Percentiles rank a stretch among this genome's conserved stretches.
Conservation (phyloP, 2,329 filamentous ascomycete species). For the Talaromyces sp. region DNA sequence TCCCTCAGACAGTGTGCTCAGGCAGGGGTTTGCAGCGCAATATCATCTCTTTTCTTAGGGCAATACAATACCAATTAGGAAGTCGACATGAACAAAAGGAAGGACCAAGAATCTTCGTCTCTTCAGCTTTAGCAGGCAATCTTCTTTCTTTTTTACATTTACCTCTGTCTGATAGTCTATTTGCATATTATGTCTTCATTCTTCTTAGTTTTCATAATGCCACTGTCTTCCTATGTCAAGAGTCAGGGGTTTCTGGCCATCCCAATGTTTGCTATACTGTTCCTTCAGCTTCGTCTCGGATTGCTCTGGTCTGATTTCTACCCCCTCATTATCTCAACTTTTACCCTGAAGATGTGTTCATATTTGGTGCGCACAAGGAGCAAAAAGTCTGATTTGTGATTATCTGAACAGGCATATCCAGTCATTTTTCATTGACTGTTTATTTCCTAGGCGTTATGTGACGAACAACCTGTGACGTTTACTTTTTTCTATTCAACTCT, state of each 20-base stretch:
- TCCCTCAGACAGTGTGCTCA: not conserved
- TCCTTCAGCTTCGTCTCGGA: not conserved
- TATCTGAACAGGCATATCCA: not conserved
- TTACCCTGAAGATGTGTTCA: not conserved
- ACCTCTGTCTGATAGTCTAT: not conserved
- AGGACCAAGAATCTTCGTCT: not conserved
- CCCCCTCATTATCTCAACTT: not conserved
- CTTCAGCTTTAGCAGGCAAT: not conserved
- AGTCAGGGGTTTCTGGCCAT: not conserved
- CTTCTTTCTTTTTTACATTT: not conserved
- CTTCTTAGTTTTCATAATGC: not conserved
- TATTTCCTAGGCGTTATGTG: not conserved
- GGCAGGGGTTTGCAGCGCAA: not conserved
- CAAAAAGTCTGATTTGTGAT: not conserved
- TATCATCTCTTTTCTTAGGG: not conserved
- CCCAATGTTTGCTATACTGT: not conserved
- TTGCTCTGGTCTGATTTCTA: not conserved
- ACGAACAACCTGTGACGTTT: not conserved
- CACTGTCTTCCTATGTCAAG: too few relatives aligned
- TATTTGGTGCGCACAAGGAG: not conserved
- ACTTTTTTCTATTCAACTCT: not conserved
- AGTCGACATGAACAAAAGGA: not conserved
- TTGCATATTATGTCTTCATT: not conserved
- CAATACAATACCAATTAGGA: not conserved
- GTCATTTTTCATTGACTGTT: not conserved